phyloP scores from a whole-genome alignment of 805 yeast genomes.

The Candida chauliodis region DNA sequence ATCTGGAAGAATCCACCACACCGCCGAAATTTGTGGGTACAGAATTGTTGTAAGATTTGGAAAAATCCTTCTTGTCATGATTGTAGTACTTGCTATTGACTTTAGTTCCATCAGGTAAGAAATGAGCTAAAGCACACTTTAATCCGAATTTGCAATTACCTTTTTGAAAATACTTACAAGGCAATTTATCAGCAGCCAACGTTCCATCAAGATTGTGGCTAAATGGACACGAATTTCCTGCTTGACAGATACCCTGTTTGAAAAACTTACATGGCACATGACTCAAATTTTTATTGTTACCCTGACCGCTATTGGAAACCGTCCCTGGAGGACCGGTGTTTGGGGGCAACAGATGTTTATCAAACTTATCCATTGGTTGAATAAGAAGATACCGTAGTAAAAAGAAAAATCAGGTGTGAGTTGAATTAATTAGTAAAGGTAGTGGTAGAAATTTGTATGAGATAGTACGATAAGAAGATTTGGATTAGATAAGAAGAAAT shows the following conservation, averaged over 20 bases:
- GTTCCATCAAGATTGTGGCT: constrained; percentile 67
- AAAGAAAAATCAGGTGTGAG: neutral
- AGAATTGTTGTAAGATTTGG: neutral
- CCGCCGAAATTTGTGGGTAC: neutral
- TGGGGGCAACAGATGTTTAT: constrained; percentile 27
- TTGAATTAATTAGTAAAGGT: neutral
- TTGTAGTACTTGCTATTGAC: constrained; percentile 47
- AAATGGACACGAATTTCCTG: constrained; percentile 89
- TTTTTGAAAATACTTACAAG: constrained; percentile 91
- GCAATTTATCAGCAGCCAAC: constrained; percentile 50
- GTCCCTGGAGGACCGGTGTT: constrained; percentile 36
- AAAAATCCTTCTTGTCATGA: neutral
- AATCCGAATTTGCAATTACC: constrained; percentile 97
- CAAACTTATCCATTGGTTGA: constrained; percentile 13
- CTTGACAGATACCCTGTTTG: constrained; percentile 91
- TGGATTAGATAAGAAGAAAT: neutral
- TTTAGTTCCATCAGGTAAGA: constrained; percentile 83
- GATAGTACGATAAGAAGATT: neutral
- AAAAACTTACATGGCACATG: constrained; percentile 97
- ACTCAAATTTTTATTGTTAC: constrained; percentile 52
- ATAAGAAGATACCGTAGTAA: too few relatives aligned
- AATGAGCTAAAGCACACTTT: constrained; percentile 92
- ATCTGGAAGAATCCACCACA: neutral
- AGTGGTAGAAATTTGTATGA: neutral
- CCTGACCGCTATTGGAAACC: constrained; percentile 13